Evolutionary conservation across 768 basidiomycete genomes (phyloP), one percentile per base, ranked within the genome.

Genomic region (Neoboletus magnificus): DNA sequence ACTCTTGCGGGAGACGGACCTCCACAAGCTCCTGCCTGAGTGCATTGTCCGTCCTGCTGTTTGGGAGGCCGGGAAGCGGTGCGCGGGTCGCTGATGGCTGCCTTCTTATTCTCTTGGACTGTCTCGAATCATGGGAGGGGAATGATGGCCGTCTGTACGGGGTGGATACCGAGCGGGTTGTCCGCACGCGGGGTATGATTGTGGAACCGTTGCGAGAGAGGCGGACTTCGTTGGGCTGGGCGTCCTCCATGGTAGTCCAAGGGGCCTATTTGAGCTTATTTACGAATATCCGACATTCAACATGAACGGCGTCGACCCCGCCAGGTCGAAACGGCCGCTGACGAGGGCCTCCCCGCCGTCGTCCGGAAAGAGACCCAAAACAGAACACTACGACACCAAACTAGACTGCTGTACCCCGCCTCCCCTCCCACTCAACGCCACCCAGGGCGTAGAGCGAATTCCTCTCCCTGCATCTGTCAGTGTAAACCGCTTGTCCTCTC

Each of bases 141-240:
- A 25, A 48, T 22, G 48, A 20, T 10, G 23, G 46, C 20, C 48
- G 23, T 45, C 48, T 36, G 37, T 58, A 48, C 1, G 44, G 30
- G 16, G 13, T 10, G 25, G 30, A 20, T 23, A 18, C 7, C 27
- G 54, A 46, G 13, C 30, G 45, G 23, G 52, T 39, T 5, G 45
- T 20, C 25, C 60, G 57, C 23, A 76, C 67, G 16, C 52, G 60
- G 5, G 74, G 76, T 4, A 76, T 51, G 16, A 36, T 22, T 0
- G 64, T 42, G 8, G 50, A 62, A 0, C 75, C 74, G 52, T 76
- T 76, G 39, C 71, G 69, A 27, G 66, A 52, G 50, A 70, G 62
- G 44, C 73, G 73, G 6, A 66, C 54, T 56, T 76, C 74, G 56
- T 77, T 76, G 20, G 74, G 74, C 48, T 78, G 76, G 2, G 57